Base-by-base conservation (phyloP, 225 moss, liverwort and hornwort genomes). In the Anthoceros angustus region DNA sequence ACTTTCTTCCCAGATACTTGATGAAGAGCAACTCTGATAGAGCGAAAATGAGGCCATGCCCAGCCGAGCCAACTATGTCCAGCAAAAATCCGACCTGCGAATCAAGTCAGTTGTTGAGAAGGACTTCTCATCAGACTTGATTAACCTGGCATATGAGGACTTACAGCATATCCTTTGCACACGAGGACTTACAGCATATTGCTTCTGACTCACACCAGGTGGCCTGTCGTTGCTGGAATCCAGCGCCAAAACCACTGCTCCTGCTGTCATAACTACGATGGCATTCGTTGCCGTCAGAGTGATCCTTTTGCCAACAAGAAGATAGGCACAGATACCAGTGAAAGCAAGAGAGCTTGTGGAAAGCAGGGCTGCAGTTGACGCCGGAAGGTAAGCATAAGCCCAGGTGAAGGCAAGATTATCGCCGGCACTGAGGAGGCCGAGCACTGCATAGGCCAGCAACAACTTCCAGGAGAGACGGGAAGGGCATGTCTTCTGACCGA, bases 341-440 rank as follows among this genome's bases (percentile, higher is more conserved):
- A 77, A 80, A 10, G 65, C 48, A 25, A 80, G 73, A 5, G 76
- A 80, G 39, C 64, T 69, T 2, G 80, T 69, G 3, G 64, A 45
- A 15, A 80, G 69, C 20, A 72, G 63, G 2, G 80, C 65, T 5
- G 73, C 71, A 49, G 80, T 80, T 14, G 80, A 80, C 8, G 69
- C 76, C 0, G 76, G 76, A 40, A 80, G 74, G 62, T 74, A 77
- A 2, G 76, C 65, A 21, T 77, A 77, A 14, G 80, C 76, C 40
- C 62, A 77, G 9, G 80, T 66, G 41, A 68, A 80, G 71, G 76
- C 70, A 25, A 80, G 46, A 45, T 80, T 77, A 61, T 77, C 80
- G 8, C 41, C 76, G 0, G 67, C 71, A 62, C 69, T 80, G 26
- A 76, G 55, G 14, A 80, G 46, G 15, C 80, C 80, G 6, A 80